Evolutionary conservation across 345 rosid species (phyloP), one percentile per base, ranked within the genome.

Genomic region (Murraya koenigii): DNA sequence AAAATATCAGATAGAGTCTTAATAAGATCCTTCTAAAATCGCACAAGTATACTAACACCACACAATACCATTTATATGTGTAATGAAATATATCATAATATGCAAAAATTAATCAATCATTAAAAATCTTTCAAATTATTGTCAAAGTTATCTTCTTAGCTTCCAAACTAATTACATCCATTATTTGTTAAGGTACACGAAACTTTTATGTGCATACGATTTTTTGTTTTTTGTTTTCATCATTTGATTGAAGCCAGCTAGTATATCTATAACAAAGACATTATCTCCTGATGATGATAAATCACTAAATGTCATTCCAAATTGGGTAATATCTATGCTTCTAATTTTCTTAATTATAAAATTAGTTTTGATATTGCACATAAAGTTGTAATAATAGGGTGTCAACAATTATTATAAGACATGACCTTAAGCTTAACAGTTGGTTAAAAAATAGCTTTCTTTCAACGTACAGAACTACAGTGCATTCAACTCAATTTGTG

Each of bases 371-470:
- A 26, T n/a, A 44, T 72, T 56, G 4, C 15, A 7, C 25, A 23
- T 33, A 71, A 72, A 72, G 66, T 38, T 7, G 65, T 11, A 58
- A 59, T 72, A 49, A 58, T 23, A 58, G 66, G 5, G 58, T 15
- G 5, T 73, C 38, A 47, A 54, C 36, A 38, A 62, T 32, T 32
- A 38, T 39, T 17, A 38, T 44, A 6, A 36, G 47, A 38, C 32
- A 15, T 11, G 39, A 13, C 9, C 22, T 32, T 14, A 25, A 66
- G 33, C 64, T 75, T 66, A 75, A 66, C 63, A 70, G 74, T 32
- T 67, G 72, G 83, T 69, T 84, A 56, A 64, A 47, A 71, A 32
- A 26, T 61, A 66, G 70, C 82, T 69, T 67, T 82, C 85, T 32
- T 39, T 15, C 33, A 62, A 26, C 38, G 44, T 22, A 55, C 6